Percentiles rank a stretch among this genome's conserved stretches.
Evolutionary conservation across 345 rosid genomes (phyloP).

Genomic region (Populus davidiana): DNA sequence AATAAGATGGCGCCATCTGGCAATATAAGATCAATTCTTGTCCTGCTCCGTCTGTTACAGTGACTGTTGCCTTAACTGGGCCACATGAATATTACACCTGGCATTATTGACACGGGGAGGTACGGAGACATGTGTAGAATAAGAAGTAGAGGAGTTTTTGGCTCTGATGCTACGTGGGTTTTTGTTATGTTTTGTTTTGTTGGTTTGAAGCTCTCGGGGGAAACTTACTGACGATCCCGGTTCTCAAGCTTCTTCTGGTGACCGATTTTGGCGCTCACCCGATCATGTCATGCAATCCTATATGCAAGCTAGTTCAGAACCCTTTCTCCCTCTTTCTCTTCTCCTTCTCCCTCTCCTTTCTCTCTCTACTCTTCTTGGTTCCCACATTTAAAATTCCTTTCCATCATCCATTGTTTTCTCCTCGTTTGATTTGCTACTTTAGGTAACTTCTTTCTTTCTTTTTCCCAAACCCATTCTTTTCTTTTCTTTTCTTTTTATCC

Average conservation of each 20-base stretch:
- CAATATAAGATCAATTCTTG: no score
- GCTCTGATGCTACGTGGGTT: background rate
- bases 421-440: conserved; percentile 38
- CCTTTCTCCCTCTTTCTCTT: conserved; percentile 15
- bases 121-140: background rate
- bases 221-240: conserved; percentile 35
- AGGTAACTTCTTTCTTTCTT: conserved; percentile 21
- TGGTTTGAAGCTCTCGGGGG: conserved; percentile 16
- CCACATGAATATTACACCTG: no score
- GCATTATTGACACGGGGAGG: no score
- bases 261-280: conserved; percentile 58
- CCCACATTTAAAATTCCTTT: conserved; percentile 24
- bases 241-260: conserved; percentile 41
- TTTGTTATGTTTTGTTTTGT: conserved; percentile 2
- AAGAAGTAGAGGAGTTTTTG: conserved; percentile 11
- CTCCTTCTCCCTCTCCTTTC: conserved; percentile 9
- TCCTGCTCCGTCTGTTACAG: no score
- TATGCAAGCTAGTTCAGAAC: conserved; percentile 27
- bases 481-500: background rate
- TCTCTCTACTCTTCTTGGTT: conserved; percentile 8
- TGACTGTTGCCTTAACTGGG: no score
- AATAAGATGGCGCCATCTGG: no score
- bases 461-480: background rate
- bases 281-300: conserved; percentile 40
- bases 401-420: conserved; percentile 18